Evolutionary conservation across 768 basidiomycete genomes (phyloP).

Genomic region (Grammothele lineata): DNA sequence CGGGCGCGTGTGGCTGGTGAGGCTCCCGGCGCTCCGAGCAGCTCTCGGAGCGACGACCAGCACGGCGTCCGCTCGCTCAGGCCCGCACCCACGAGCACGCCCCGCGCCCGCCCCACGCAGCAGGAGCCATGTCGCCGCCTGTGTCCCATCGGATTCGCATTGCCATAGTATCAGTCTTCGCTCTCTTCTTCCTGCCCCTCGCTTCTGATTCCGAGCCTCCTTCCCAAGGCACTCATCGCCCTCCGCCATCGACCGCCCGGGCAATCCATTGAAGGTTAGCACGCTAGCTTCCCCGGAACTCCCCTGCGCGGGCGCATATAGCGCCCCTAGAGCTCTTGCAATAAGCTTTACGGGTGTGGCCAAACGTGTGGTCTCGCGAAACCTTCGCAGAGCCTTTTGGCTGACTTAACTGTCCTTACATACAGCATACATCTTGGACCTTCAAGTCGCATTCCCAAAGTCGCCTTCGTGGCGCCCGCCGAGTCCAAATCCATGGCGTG

Average conservation of each 20-base stretch:
- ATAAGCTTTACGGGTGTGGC: too few species aligned
- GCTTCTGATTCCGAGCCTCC: background rate
- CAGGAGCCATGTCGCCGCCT: background rate
- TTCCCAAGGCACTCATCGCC: constrained; percentile 40
- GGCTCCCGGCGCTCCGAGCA: background rate
- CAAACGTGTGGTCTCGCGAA: too few species aligned
- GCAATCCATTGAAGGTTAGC: constrained; percentile 37
- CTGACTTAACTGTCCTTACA: background rate
- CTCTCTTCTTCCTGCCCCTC: background rate
- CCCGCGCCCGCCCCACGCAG: background rate
- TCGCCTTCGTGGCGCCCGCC: too few species aligned
- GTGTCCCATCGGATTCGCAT: constrained; percentile 10
- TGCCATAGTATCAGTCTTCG: constrained; percentile 9
- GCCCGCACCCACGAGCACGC: background rate
- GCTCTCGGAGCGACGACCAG: constrained; percentile 5
- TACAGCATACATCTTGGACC: constrained; percentile 42
- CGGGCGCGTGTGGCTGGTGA: background rate
- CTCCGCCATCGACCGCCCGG: constrained; percentile 41
- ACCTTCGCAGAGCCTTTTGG: too few species aligned
- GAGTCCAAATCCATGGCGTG: constrained; percentile 32
- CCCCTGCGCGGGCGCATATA: too few species aligned
- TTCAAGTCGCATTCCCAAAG: constrained; percentile 30
- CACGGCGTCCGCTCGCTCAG: background rate
- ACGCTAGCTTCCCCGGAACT: too few species aligned
- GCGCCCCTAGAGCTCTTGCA: too few species aligned